These are phyloP conservation scores for Alternaria burnsii DNA, from an alignment of 2,329 filamentous ascomycete species.

Conservation along the genomic window DNA sequence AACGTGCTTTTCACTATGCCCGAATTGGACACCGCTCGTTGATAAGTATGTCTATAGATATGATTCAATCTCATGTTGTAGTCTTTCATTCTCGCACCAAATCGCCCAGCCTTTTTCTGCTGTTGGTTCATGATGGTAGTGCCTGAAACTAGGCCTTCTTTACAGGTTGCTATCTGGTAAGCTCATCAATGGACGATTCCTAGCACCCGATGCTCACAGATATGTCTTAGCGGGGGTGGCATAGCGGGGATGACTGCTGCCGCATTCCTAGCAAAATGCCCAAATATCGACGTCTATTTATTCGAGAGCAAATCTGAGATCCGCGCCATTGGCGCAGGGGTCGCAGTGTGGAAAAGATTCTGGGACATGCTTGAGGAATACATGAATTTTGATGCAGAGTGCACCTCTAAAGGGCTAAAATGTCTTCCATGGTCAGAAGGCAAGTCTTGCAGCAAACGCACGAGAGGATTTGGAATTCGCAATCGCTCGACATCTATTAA, in stretches of 20 bases:
- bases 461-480: background rate
- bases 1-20: background rate
- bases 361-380: background rate
- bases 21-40: background rate
- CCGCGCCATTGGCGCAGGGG: background rate
- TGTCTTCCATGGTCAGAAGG: background rate
- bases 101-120: background rate
- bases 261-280: background rate
- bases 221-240: background rate
- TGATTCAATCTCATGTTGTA: background rate
- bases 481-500: background rate
- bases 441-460: background rate
- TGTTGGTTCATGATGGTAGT: background rate
- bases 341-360: background rate
- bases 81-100: background rate
- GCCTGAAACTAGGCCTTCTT: background rate
- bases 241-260: background rate
- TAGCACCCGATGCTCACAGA: background rate
- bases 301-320: background rate
- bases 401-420: background rate
- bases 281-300: background rate
- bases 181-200: background rate
- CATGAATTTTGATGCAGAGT: background rate
- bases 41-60: background rate
- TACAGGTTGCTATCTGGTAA: background rate